Base-by-base conservation (phyloP, 352 stramenopile genomes). In the Peronosclerospora sorghi region DNA sequence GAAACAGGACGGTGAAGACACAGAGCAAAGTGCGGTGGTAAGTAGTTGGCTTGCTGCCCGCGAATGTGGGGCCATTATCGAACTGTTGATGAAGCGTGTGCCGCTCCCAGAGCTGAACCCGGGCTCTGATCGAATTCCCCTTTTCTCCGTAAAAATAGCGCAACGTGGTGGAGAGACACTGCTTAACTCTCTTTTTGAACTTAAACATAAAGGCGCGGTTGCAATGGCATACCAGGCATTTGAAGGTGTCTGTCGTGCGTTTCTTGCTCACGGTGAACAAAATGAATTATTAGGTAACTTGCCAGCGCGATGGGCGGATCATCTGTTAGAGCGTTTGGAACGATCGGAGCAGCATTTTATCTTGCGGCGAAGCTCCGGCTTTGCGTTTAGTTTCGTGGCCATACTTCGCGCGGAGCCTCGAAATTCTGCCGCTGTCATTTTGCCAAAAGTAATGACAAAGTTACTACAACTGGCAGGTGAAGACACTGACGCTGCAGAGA, bases 121-220 rank as follows among this genome's bases (percentile, higher is more conserved):
- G 27, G 32, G 29, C 4, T 24, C 54, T 5, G 24, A 39, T 27
- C 53, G 23, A 2, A 20, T 62, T 6, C 43, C 60, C 15, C 68
- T 69, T n/a, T 73, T 83, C 29, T 62, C 70, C 2, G 53, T 60
- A 14, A 66, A 82, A 14, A 73, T 74, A 45, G 70, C 77, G 5
- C 50, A 71, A n/a, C 51, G 56, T 13, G 63, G 62, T 24, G 84
- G 81, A 10, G 77, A 90, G 38, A 73, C 66, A 37, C 60, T 94
- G 13, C 50, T 95, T 4, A 75, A 88, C 51, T 75, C 81, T 35
- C 53, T 95, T 12, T 86, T 92, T 45, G 73, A 85, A 28, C 65
- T 95, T 13, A 94, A 94, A 45, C 84, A 95, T 64, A 87, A 89
- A 46, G 84, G 84, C 1, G 83, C 82, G 0, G 76, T 95, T 17